These are phyloP conservation scores for Aurantiochytrium sp. DNA, from an alignment of 108 stramenopile species.

Conservation along the genomic window DNA sequence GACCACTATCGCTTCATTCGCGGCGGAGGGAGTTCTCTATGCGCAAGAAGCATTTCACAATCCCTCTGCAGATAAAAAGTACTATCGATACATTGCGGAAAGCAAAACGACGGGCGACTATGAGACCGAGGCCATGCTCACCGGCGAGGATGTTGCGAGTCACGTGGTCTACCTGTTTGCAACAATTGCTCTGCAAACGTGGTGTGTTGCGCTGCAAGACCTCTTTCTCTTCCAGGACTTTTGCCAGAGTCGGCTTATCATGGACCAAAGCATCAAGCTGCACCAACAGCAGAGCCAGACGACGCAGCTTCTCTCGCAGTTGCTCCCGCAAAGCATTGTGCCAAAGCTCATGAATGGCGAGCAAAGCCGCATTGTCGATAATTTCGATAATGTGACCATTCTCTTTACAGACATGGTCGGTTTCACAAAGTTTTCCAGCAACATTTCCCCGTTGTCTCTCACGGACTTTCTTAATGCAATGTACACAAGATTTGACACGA, in stretches of 20 bases:
- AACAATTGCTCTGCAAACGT: not conserved
- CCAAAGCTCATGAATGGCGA: not conserved
- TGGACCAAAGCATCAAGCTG: not conserved
- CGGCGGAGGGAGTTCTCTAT: not conserved
- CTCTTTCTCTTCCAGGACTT: constrained; percentile 6
- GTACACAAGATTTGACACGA: constrained; percentile 28
- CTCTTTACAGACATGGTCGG: constrained; percentile 41
- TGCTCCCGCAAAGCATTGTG: constrained; percentile 24
- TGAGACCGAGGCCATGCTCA: not conserved
- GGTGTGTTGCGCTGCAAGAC: not conserved
- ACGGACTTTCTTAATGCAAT: constrained; percentile 37
- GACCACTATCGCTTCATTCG: not conserved
- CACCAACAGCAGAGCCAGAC: not conserved
- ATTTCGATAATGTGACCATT: constrained; percentile 24
- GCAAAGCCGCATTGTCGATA: not conserved
- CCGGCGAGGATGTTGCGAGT: not conserved
- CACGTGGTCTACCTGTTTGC: not conserved
- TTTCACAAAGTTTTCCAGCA: constrained; percentile 33
- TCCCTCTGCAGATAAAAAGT: not conserved
- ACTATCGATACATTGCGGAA: not conserved
- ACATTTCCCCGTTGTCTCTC: constrained; percentile 23
- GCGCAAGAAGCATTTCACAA: not conserved
- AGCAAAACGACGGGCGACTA: not conserved
- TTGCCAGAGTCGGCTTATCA: constrained; percentile 14
- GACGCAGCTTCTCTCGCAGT: not conserved